Conservation (phyloP, 257 asterid species). For the Solanum pimpinellifolium region DNA sequence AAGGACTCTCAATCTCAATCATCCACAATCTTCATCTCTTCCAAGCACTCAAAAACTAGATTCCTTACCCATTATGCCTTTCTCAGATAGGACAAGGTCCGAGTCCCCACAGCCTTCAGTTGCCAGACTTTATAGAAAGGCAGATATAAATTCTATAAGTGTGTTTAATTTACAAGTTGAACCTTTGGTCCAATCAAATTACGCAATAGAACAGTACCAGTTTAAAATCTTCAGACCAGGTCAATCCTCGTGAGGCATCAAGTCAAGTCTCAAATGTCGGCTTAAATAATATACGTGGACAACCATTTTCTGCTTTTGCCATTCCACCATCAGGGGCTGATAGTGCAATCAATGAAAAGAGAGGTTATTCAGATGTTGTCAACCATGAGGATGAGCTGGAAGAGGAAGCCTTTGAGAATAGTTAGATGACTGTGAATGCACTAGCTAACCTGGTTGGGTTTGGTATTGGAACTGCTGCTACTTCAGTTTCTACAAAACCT, state of each 20-base stretch:
- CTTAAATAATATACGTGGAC: constrained; percentile 17
- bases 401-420: constrained; percentile 81
- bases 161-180: constrained; percentile 15
- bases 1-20: constrained; percentile 21
- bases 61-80: constrained; percentile 11
- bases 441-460: constrained; percentile 58
- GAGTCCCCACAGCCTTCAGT: constrained; percentile 21
- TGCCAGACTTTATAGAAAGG: constrained; percentile 11
- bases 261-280: constrained; percentile 12
- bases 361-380: constrained; percentile 17
- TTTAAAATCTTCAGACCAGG: constrained; percentile 23
- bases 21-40: constrained; percentile 14
- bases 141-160: constrained; percentile 12
- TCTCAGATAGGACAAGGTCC: constrained; percentile 11
- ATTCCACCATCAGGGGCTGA: constrained; percentile 21
- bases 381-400: constrained; percentile 90
- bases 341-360: constrained; percentile 19
- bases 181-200: constrained; percentile 12
- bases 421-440: constrained; percentile 29
- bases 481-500: constrained; percentile 26
- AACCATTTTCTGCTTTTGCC: constrained; percentile 12
- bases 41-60: constrained; percentile 5
- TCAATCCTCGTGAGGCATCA: constrained; percentile 17
- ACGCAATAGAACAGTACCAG: constrained; percentile 9
- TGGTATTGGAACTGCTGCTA: constrained; percentile 49